Percentiles rank a stretch among this genome's conserved stretches.
Conservation (phyloP, 1,139 yeast genomes). For the Blastobotrys proliferans region DNA sequence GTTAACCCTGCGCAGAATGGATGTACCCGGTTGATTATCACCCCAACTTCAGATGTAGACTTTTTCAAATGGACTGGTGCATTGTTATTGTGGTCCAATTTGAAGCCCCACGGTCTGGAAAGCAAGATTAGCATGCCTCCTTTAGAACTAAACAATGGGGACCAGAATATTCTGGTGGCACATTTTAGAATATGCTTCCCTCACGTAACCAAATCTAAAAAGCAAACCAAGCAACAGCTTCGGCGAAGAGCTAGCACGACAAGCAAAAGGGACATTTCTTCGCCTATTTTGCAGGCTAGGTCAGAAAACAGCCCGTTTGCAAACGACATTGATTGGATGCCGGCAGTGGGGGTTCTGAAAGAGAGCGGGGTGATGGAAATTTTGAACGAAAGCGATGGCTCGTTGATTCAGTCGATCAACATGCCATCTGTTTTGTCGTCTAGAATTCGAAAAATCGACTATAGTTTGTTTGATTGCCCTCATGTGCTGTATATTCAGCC, state of each 20-base stretch:
- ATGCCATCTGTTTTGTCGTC: constrained; percentile 53
- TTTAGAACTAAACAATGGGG: constrained; percentile 15
- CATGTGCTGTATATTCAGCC: constrained; percentile 40
- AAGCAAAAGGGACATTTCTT: constrained; percentile 1
- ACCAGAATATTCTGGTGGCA: constrained; percentile 27
- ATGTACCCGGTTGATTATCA: constrained; percentile 20
- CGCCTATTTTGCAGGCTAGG: not conserved
- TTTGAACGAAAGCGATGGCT: constrained; percentile 62
- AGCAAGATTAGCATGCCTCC: constrained; percentile 24
- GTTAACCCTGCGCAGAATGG: constrained; percentile 20
- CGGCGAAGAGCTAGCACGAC: constrained; percentile 3
- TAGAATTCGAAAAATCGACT: constrained; percentile 65
- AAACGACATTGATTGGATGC: constrained; percentile 63
- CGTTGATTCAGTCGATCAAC: constrained; percentile 59
- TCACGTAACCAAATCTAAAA: not conserved
- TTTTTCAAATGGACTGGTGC: constrained; percentile 25
- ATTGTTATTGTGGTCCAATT: constrained; percentile 25
- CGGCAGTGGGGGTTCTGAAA: constrained; percentile 67
- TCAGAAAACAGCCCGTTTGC: constrained; percentile 16
- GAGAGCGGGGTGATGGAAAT: constrained; percentile 64
- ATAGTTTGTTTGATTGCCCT: constrained; percentile 58
- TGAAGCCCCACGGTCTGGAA: constrained; percentile 25
- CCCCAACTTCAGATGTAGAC: constrained; percentile 24
- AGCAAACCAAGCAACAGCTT: constrained; percentile 1
- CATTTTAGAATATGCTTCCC: constrained; percentile 31